Percentiles rank a stretch among this genome's conserved stretches.
phyloP scores from a whole-genome alignment of 345 rosid species.

The Iberis pinnata region DNA sequence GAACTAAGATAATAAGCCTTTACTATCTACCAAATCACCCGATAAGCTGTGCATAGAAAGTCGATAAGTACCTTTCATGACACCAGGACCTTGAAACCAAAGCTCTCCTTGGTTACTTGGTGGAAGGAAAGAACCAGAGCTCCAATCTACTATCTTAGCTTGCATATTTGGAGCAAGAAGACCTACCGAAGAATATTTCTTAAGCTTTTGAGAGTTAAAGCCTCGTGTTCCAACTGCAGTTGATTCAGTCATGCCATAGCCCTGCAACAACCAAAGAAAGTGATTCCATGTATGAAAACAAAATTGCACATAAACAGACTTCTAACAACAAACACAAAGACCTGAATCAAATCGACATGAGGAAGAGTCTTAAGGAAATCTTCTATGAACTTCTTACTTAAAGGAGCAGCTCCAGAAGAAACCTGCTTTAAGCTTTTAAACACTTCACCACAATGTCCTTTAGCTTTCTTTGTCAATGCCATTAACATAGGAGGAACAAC shows the following conservation, averaged over 20 bases:
- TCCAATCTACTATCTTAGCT: conserved; percentile 72
- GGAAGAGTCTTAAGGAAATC: conserved; percentile 47
- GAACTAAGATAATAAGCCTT: background rate
- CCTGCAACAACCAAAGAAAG: conserved; percentile 37
- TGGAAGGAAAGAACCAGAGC: conserved; percentile 52
- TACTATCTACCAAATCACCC: background rate
- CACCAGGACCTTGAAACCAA: conserved; percentile 72
- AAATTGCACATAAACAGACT: too few relatives aligned
- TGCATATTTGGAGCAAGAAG: conserved; percentile 75
- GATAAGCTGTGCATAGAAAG: background rate
- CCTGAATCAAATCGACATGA: conserved; percentile 81
- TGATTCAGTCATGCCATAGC: conserved; percentile 86
- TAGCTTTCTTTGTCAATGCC: conserved; percentile 40
- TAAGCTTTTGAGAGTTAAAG: conserved; percentile 37
- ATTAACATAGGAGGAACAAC: conserved; percentile 70
- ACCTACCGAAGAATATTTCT: conserved; percentile 57
- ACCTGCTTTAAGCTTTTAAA: conserved; percentile 73
- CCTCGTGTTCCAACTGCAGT: conserved; percentile 84
- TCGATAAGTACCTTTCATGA: conserved; percentile 51
- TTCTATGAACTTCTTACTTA: conserved; percentile 41
- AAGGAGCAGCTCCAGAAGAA: conserved; percentile 79
- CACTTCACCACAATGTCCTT: conserved; percentile 28
- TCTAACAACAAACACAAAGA: conserved; percentile 11
- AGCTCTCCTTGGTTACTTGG: conserved; percentile 77
- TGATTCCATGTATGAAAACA: background rate